Evolutionary conservation across 495 filamentous ascomycete species (phyloP), one percentile per base, ranked within the genome.

Genomic region (Annulohypoxylon moriforme): DNA sequence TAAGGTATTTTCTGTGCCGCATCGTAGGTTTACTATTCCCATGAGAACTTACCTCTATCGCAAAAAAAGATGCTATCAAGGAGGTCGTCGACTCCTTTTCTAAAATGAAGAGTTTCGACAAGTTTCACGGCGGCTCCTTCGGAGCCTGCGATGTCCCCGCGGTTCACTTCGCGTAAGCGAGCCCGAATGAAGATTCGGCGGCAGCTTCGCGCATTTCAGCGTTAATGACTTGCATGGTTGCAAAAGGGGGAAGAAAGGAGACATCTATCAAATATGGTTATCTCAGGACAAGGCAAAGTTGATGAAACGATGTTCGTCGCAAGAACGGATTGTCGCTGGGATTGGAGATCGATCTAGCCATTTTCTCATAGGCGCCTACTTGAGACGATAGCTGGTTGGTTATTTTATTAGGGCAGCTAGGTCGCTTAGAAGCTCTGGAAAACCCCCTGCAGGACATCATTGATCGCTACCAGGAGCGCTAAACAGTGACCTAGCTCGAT

Each of bases 61-160:
- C 33, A 18, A 64, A 64, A 25, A 46, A 47, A 29, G 16, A 50
- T n/a, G 27, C 16, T 34, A 10, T 62, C 56, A 46, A 62, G 67
- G 49, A 62, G 53, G 18, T 34, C 38, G 29, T 34, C 24, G 44
- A 24, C 40, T 57, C 49, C 64, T 60, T 47, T 60, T 58, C 40
- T 63, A 36, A 73, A 68, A 75, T 75, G 69, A 68, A 31, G 22
- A 46, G 75, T 75, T 75, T 72, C 68, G 16, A 31, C 27, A 40
- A 62, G 75, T 75, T 75, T 75, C 72, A 74, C 56, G 58, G 68
- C 64, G 59, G 44, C 58, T 69, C 62, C 69, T 24, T 60, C 33
- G 29, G 68, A 42, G 68, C 59, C 60, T 58, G 67, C 31, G 25
- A 49, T 61, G 27, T 46, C 38, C 16, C 61, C 68, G 47, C 64